Evolutionary conservation across 2,329 filamentous ascomycete species (phyloP), one percentile per base, ranked within the genome.

Genomic region (Exserohilum turcica): DNA sequence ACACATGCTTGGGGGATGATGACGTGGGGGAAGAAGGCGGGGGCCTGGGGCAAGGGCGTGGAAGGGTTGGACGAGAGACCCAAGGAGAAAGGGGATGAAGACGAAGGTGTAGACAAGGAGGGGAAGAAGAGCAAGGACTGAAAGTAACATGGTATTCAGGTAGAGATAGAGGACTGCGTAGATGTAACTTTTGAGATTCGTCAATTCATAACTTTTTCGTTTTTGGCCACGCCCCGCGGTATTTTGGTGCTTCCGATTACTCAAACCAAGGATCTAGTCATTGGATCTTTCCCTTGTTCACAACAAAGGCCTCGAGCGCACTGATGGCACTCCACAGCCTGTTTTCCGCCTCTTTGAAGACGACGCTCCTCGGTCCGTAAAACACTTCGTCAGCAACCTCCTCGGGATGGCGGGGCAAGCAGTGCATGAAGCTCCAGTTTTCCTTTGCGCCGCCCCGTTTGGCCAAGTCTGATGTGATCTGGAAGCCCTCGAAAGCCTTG

Each of bases 351-450:
- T 99, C 94, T 2, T 85, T 86, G 78, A 97, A 99, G 3, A 97
- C 94, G 21, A 99, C 79, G 33, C 90, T 96, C 67, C 88, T 84
- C 0, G 85, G 81, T 42, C 90, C 87, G 76, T 97, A 97, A 72
- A 99, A 97, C 1, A 99, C 92, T 70, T 94, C 92, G 68, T 99
- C 93, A 52, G 84, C 86, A 29, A 99, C 94, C 78, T 99, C 94
- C 75, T 99, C 93, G 0, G 85, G 84, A 72, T 99, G 92, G 58
- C 94, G 85, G 12, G 94, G 94, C 54, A 99, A 77, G 74, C 94
- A 99, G 79, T 99, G 94, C 94, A 99, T 97, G 74, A 99, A 99
- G 76, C 91, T 92, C 94, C 94, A 99, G 59, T 84, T 84, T 12
- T 88, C 81, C 74, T 94, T 96, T 36, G 94, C 94, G 16, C 91